Evolutionary conservation across 495 filamentous ascomycete species (phyloP).

Genomic region (Glutinoglossum americanum): DNA sequence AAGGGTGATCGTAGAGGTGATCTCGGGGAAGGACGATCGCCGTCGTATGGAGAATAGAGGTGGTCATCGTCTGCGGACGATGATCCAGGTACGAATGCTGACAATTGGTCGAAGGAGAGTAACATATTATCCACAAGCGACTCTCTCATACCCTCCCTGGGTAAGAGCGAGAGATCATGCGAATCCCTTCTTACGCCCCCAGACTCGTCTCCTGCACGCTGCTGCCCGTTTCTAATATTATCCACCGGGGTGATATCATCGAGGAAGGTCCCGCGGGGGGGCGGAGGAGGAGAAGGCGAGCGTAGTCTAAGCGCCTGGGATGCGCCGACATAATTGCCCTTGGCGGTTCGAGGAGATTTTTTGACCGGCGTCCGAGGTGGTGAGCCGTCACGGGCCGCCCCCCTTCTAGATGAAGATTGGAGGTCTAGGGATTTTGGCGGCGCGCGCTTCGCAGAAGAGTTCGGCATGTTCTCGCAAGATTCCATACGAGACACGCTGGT

Average conservation of each 20-base stretch:
- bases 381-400: neutral
- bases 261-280: slow-evolving; percentile 11
- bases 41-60: neutral
- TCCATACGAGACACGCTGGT: neutral
- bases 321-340: slow-evolving; percentile 5
- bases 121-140: slow-evolving; percentile 88
- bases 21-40: neutral
- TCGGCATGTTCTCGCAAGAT: neutral
- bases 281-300: neutral
- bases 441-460: neutral
- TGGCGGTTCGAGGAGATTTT: slow-evolving; percentile 2
- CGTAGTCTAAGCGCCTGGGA: neutral
- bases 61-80: neutral
- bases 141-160: slow-evolving; percentile 53
- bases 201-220: neutral
- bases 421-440: neutral
- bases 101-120: slow-evolving; percentile 65
- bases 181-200: slow-evolving; percentile 32
- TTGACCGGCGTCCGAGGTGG: neutral
- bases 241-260: slow-evolving; percentile 14
- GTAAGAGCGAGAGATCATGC: slow-evolving; percentile 65
- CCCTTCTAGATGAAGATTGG: neutral
- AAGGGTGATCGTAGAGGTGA: slow-evolving; percentile 10
- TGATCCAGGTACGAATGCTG: slow-evolving; percentile 20
- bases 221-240: slow-evolving; percentile 1